phyloP scores from a whole-genome alignment of 2,329 filamentous ascomycete genomes.

The Coniella lustricola region DNA sequence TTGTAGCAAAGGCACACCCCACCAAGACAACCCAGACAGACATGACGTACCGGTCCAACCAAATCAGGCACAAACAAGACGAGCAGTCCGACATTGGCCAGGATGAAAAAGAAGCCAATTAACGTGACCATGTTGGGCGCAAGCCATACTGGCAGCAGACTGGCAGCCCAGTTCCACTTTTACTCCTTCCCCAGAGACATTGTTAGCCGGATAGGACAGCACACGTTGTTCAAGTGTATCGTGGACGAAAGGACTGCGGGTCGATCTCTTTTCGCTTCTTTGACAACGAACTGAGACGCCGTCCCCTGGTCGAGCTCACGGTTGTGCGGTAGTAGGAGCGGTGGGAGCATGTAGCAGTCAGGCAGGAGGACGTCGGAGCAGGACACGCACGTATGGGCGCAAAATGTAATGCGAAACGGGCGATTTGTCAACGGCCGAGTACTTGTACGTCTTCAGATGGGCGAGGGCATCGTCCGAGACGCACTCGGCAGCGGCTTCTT shows the following conservation, averaged over 20 bases:
- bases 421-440: conserved; percentile 94
- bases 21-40: neutral
- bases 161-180: conserved; percentile 95
- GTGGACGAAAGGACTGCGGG: conserved; percentile 3
- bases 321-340: no score
- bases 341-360: conserved; percentile 11
- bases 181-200: conserved; percentile 20
- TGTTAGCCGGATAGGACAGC: conserved; percentile 6
- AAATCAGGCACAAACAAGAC: conserved; percentile 83
- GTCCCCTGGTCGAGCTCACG: no score
- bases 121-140: conserved; percentile 97
- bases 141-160: conserved; percentile 88
- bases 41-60: conserved; percentile 67
- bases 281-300: no score
- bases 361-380: conserved; percentile 9
- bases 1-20: no score
- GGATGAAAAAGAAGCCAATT: conserved; percentile 88
- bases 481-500: conserved; percentile 58
- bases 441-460: conserved; percentile 93
- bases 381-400: conserved; percentile 75
- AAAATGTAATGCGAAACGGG: conserved; percentile 89
- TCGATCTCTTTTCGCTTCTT: no score
- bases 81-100: conserved; percentile 70
- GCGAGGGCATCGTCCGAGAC: conserved; percentile 85
- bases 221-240: neutral